Base-by-base conservation (phyloP, 2,329 filamentous ascomycete genomes). In the Nannizziopsis barbatae region DNA sequence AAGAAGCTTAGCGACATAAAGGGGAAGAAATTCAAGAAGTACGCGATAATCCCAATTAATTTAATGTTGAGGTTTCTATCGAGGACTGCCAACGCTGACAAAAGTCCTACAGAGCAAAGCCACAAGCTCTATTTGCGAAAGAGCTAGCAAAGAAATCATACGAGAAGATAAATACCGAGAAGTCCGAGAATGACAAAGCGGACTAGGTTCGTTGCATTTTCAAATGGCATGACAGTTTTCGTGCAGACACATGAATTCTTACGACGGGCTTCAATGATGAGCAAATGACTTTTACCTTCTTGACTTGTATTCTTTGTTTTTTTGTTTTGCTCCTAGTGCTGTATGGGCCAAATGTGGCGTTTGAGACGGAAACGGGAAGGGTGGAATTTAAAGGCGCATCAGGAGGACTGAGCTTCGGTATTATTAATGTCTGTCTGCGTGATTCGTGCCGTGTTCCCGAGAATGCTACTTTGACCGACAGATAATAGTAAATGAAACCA, bases 1-100 rank as follows among this genome's bases (percentile, higher is more conserved):
- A 71, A 71, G 63, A 74, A 73, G 47, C 48, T 74, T 58, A 71
- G 65, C 45, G 66, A 72, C 49, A 59, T 73, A 47, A 74, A 74
- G 63, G 67, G 67, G 33, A 72, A 72, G 64, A 64, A 68, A 20
- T 71, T 72, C 49, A 68, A 68, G 57, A 71, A 68, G 69, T 71
- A 61, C 43, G 61, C 57, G 6, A 43, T 15, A 37, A 14, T 36
- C n/a, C 14, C n/a, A n/a, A n/a, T n/a, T n/a, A n/a, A n/a, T n/a
- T n/a, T n/a, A n/a, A n/a, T n/a, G n/a, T n/a, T n/a, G n/a, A 10
- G n/a, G 32, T 22, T 36, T 33, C 39, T 42, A n/a, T 45, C 17
- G n/a, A 11, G 30, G 32, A 44, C 31, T 14, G 27, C 27, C 39
- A 39, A 45, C 7, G 12, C 42, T 40, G 20, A 14, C 45, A 35